Evolutionary conservation across 2,329 filamentous ascomycete species (phyloP), one percentile per base, ranked within the genome.

Genomic region (Nigrospora oryzae): DNA sequence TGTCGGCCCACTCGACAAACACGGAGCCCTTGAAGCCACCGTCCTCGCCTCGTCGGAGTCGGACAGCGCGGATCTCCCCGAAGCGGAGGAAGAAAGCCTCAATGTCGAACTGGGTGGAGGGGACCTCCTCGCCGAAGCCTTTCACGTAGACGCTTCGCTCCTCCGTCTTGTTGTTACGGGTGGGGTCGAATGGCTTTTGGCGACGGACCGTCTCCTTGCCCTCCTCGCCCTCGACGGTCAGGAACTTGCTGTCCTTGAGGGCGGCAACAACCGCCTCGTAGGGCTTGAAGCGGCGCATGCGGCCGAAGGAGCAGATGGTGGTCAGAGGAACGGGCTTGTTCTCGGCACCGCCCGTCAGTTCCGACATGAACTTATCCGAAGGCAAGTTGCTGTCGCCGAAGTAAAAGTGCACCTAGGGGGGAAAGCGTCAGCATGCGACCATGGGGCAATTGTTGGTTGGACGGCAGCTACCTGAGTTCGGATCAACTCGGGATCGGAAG

Each of bases 211-310:
- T 73, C 77, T 93, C 81, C 51, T 81, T 66, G 49, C 82, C 83
- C 52, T 89, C 79, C 53, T 84, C 74, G 44, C 93, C 88, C 45
- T 79, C 75, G 44, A 97, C 66, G 7, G 86, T 79, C 41, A 98
- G 74, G 48, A 82, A 68, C 30, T 76, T 74, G 69, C 87, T 93
- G 17, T 86, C 79, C 64, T 84, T 86, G 43, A 97, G 78, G 33
- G 93, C 91, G 43, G 81, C 81, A 49, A 96, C 83, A 37, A 98
- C 79, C 46, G 86, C 84, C 45, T 79, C 81, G 70, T 89, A 90
- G 36, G 89, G 88, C 68, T 93, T 83, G 78, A 97, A 98, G 57
- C 84, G 86, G 54, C 82, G 84, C 94, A 98, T 98, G 64, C 94
- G 89, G 70, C 90, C 91, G 77, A 98, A 98, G 42, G 72, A 82